Percentiles rank a stretch among this genome's conserved stretches.
These are phyloP conservation scores for Tephrocybe sp. DNA, from an alignment of 768 basidiomycete genomes.

Conservation along the genomic window DNA sequence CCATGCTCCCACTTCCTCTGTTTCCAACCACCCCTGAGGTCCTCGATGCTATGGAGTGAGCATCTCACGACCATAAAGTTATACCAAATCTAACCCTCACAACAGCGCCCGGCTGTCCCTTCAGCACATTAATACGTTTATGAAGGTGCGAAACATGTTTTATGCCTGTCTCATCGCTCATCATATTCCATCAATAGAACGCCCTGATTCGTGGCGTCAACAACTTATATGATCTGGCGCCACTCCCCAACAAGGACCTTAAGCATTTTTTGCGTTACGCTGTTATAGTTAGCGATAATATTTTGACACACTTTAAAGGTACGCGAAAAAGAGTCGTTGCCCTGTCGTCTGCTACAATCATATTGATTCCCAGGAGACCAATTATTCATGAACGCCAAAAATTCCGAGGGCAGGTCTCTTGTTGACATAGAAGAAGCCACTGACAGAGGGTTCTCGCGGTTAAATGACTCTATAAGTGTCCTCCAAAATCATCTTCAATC, in stretches of 20 bases:
- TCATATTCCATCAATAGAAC: conserved; percentile 22
- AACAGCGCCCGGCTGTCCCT: conserved; percentile 16
- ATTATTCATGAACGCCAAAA: conserved; percentile 20
- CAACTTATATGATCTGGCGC: conserved; percentile 19
- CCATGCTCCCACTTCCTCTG: conserved; percentile 24
- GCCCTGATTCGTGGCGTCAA: conserved; percentile 27
- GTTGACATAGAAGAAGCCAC: conserved; percentile 2
- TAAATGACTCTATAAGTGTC: background rate
- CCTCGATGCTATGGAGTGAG: conserved; percentile 25
- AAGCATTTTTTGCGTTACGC: conserved; percentile 23
- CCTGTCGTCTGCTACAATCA: background rate
- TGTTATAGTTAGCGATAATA: conserved; percentile 21
- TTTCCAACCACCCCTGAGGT: conserved; percentile 23
- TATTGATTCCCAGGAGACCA: conserved; percentile 23
- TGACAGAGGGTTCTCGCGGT: background rate
- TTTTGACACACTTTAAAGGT: conserved; percentile 24
- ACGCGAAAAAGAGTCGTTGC: background rate
- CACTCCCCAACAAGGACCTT: conserved; percentile 17
- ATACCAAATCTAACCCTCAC: background rate
- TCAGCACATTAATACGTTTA: conserved; percentile 26
- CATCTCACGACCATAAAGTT: background rate
- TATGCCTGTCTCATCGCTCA: background rate
- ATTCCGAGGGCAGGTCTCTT: conserved; percentile 12
- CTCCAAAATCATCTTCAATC: background rate
- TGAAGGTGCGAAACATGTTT: conserved; percentile 21